These are phyloP conservation scores for Paraphaeosphaeria sporulosa DNA, from an alignment of 2,329 filamentous ascomycete species.

Conservation along the genomic window DNA sequence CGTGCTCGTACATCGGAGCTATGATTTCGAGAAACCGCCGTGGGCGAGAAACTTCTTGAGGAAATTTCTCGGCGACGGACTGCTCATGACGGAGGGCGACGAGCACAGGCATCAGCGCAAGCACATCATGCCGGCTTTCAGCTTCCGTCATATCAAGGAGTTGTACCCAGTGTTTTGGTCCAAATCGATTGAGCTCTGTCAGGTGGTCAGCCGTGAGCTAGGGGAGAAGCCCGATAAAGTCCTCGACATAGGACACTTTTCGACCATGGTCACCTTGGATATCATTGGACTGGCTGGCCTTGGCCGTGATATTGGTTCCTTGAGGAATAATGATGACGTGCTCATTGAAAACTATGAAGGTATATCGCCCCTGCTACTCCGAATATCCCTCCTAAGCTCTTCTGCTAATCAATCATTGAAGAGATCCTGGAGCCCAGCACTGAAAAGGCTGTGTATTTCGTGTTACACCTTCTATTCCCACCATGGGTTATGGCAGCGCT, in stretches of 20 bases:
- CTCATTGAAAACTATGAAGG: conserved; percentile 46
- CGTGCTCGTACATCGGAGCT: conserved; percentile 60
- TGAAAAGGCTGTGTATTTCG: conserved; percentile 58
- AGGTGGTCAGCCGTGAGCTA: conserved; percentile 65
- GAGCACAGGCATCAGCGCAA: conserved; percentile 67
- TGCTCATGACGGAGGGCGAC: conserved; percentile 60
- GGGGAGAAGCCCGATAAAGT: conserved; percentile 49
- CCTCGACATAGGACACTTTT: conserved; percentile 53
- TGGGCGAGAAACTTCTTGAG: conserved; percentile 54
- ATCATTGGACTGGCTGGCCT: conserved; percentile 57
- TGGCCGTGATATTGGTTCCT: conserved; percentile 52
- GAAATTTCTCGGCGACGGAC: conserved; percentile 59
- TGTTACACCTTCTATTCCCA: conserved; percentile 50
- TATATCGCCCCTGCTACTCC: neutral
- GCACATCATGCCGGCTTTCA: conserved; percentile 81
- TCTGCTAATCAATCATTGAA: conserved; percentile 33
- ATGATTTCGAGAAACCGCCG: conserved; percentile 63
- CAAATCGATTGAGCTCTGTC: conserved; percentile 73
- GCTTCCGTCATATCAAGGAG: conserved; percentile 85
- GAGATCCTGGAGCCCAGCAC: conserved; percentile 55
- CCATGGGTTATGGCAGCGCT: conserved; percentile 50
- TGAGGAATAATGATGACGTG: conserved; percentile 52
- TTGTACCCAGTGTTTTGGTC: conserved; percentile 85
- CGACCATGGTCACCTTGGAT: conserved; percentile 55
- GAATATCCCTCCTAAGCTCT: neutral